Conservation (phyloP, 73 alveolate genomes). For the Breviolum minutum region DNA sequence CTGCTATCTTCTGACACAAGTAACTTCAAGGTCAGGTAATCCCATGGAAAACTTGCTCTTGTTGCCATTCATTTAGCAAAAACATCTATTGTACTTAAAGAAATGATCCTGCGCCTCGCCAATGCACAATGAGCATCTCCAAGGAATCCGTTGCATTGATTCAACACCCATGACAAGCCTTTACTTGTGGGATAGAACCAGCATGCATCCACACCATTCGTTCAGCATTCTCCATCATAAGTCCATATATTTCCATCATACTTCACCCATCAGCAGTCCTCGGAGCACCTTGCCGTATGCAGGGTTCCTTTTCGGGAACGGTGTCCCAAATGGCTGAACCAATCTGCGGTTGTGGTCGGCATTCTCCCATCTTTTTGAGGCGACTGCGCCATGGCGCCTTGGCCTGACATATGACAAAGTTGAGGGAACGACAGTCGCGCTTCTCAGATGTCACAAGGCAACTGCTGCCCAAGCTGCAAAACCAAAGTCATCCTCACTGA, state of each 20-base stretch:
- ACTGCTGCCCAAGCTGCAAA: conserved; percentile 1
- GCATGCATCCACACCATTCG: no score
- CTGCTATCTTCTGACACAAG: no score
- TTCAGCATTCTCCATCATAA: no score
- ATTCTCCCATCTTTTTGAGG: neutral
- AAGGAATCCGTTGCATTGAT: no score
- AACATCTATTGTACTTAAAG: no score
- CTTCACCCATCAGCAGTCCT: neutral
- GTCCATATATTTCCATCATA: neutral
- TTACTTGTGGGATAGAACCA: no score
- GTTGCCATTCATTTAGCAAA: no score
- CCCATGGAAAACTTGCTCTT: no score
- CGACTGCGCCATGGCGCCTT: conserved; percentile 23
- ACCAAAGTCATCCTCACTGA: conserved; percentile 66
- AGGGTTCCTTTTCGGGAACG: conserved; percentile 30
- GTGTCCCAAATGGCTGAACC: conserved; percentile 78
- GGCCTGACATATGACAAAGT: neutral
- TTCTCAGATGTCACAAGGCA: neutral
- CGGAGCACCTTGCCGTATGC: conserved; percentile 18
- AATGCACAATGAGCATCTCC: no score
- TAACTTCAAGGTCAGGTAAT: no score
- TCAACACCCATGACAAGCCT: no score
- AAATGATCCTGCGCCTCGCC: no score
- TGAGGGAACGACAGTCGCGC: neutral
- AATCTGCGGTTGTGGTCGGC: conserved; percentile 62